These are phyloP conservation scores for Russula olivacea DNA, from an alignment of 768 basidiomycete species.

Conservation along the genomic window DNA sequence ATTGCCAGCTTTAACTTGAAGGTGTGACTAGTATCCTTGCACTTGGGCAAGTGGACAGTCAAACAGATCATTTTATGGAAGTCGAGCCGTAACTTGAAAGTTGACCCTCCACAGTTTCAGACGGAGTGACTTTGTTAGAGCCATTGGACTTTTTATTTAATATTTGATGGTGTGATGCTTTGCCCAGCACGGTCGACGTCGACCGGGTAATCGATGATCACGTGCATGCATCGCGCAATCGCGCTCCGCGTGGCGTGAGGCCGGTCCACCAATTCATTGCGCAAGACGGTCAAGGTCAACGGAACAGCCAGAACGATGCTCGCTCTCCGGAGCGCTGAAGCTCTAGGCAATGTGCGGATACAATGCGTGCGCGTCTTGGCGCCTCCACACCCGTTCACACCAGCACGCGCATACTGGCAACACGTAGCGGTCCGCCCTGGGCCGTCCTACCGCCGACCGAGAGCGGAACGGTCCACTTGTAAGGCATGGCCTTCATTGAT, in stretches of 20 bases:
- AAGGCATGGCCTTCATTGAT: too few relatives aligned
- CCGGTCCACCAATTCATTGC: neutral
- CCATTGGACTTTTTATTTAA: too few relatives aligned
- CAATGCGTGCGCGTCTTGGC: neutral
- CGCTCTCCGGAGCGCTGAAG: constrained; percentile 1
- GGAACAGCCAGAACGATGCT: neutral
- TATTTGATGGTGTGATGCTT: too few relatives aligned
- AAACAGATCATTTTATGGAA: neutral
- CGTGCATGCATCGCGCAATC: neutral
- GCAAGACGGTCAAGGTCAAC: neutral
- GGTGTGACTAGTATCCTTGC: neutral
- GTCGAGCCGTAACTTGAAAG: neutral
- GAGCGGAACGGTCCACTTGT: neutral
- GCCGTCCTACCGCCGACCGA: neutral
- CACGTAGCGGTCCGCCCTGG: constrained; percentile 4
- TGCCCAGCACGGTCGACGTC: too few relatives aligned
- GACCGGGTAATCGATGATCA: neutral
- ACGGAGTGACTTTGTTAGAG: too few relatives aligned
- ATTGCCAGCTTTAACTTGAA: neutral
- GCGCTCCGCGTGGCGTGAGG: neutral
- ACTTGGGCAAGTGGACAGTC: neutral
- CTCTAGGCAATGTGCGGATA: neutral
- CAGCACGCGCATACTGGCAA: neutral
- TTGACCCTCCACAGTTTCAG: too few relatives aligned
- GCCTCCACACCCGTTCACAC: neutral